A percentile compares a stretch with the other conserved stretches of the same genome.
phyloP scores from a whole-genome alignment of 148 eudicot genomes.

The Heliamphora exappendiculata region DNA sequence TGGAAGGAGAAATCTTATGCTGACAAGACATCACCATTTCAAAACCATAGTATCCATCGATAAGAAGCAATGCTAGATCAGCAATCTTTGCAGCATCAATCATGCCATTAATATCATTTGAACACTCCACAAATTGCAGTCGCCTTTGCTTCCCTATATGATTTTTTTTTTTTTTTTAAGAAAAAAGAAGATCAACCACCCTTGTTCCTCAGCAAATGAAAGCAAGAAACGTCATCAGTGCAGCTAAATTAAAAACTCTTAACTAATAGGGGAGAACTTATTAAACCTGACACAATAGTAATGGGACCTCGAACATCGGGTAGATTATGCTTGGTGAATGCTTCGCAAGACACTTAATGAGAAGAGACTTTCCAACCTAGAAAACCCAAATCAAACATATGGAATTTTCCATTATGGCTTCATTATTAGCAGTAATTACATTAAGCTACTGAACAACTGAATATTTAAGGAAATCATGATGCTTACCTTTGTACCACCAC shows the following conservation, averaged over 20 bases:
- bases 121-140: slow-evolving; percentile 89
- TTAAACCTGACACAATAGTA: slow-evolving; percentile 81
- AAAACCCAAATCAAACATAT: neutral
- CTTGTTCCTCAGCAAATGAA: neutral
- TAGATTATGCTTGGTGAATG: slow-evolving; percentile 84
- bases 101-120: slow-evolving; percentile 95
- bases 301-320: slow-evolving; percentile 85
- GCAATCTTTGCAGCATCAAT: slow-evolving; percentile 93
- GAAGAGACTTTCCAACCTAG: slow-evolving; percentile 86
- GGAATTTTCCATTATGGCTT: neutral
- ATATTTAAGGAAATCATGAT: neutral
- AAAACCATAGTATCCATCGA: slow-evolving; percentile 94
- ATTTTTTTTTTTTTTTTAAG: too few relatives aligned
- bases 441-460: too few relatives aligned
- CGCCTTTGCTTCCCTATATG: slow-evolving; percentile 91
- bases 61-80: slow-evolving; percentile 80
- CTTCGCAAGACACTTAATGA: slow-evolving; percentile 78
- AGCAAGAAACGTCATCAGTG: neutral
- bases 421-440: neutral
- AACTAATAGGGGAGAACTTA: neutral
- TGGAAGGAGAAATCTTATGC: neutral
- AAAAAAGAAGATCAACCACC: too few relatives aligned
- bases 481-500: slow-evolving; percentile 75
- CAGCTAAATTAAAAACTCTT: neutral
- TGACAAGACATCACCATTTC: slow-evolving; percentile 75